Conservation (phyloP, 352 stramenopile species). For the Globisporangium echinulatum region DNA sequence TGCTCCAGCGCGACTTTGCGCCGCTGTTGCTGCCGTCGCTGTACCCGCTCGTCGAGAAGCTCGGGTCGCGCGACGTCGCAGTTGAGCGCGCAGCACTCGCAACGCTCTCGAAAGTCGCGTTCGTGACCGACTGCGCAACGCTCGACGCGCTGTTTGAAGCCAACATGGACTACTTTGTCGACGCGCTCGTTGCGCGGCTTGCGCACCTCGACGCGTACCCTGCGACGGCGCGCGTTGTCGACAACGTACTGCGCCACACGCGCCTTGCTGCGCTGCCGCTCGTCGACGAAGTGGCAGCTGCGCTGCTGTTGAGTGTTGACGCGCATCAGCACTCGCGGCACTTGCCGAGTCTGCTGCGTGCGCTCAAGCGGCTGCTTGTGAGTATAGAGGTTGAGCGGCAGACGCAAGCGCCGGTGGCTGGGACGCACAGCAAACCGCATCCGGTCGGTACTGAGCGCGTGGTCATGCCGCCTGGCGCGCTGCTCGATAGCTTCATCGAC, state of each 20-base stretch:
- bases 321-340: conserved; percentile 62
- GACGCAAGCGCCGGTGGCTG: neutral
- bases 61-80: conserved; percentile 47
- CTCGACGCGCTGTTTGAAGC: conserved; percentile 60
- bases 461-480: conserved; percentile 7
- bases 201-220: conserved; percentile 65
- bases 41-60: conserved; percentile 82
- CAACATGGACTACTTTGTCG: conserved; percentile 88
- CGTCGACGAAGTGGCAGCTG: conserved; percentile 65
- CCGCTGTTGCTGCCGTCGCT: conserved; percentile 65
- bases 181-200: conserved; percentile 65
- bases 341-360: conserved; percentile 40
- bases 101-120: conserved; percentile 63
- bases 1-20: conserved; percentile 42
- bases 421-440: neutral
- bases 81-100: conserved; percentile 67
- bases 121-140: conserved; percentile 42
- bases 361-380: conserved; percentile 49
- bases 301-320: conserved; percentile 69
- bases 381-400: conserved; percentile 27
- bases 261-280: conserved; percentile 62
- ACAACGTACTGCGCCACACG: conserved; percentile 61
- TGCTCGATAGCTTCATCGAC: conserved; percentile 46
- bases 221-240: conserved; percentile 68
- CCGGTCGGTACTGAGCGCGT: neutral